phyloP scores from a whole-genome alignment of 306 rosid species.

The Argentina anserina region DNA sequence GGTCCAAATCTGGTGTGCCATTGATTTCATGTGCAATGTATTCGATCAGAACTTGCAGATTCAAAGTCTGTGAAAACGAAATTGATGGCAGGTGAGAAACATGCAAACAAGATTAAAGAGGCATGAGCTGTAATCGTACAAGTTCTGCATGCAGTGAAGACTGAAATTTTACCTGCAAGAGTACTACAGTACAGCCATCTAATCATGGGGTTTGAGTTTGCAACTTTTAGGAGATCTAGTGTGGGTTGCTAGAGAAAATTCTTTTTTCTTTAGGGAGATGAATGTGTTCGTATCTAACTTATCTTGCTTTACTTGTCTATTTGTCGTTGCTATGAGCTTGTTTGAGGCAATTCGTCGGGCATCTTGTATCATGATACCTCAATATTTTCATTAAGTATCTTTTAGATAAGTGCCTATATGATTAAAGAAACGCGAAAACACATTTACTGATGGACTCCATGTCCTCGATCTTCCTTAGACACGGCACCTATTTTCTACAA shows the following conservation, averaged over 20 bases:
- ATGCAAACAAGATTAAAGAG: neutral
- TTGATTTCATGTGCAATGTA: neutral
- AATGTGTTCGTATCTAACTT: neutral
- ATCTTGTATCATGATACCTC: too few species aligned
- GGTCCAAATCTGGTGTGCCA: neutral
- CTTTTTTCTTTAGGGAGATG: neutral
- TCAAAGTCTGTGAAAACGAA: neutral
- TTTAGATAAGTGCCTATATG: neutral
- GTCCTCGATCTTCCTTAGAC: neutral
- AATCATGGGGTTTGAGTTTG: neutral
- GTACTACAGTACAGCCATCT: too few species aligned
- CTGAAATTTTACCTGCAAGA: neutral
- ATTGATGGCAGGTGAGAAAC: neutral
- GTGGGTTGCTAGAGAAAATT: slow-evolving; percentile 16
- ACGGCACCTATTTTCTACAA: too few species aligned
- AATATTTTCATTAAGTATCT: too few species aligned
- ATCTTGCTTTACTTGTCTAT: neutral
- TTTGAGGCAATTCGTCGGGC: neutral
- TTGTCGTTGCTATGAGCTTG: neutral
- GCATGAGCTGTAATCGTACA: slow-evolving; percentile 4
- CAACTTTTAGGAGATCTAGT: neutral
- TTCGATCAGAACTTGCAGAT: neutral
- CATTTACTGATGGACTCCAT: neutral
- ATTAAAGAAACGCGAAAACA: neutral
- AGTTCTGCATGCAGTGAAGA: neutral